Base-by-base conservation (phyloP, 805 yeast species). In the Debaryomyces maramus region DNA sequence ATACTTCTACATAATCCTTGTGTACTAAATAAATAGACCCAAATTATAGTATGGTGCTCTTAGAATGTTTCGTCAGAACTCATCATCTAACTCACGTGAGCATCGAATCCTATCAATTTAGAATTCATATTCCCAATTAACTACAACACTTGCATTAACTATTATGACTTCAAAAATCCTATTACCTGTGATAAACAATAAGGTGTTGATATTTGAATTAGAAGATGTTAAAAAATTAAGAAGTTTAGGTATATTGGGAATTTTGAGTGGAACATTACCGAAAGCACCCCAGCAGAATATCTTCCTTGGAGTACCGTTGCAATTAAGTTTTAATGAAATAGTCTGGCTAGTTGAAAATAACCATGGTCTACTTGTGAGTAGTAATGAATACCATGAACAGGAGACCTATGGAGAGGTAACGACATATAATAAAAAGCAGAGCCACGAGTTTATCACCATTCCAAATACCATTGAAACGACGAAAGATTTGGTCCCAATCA, bases 261-360 rank as follows among this genome's bases (percentile, higher is more conserved):
- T 83, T 1, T 67, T 91, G 11, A 65, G 78, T 0, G 99, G 99
- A 0, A 85, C 97, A 0, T 64, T 93, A 21, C 86, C 97, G 0
- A 73, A 80, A 34, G 88, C 90, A n/a, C 93, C 97, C 2, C 99
- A 93, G 58, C 99, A 91, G 55, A 89, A 88, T 53, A 70, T 82
- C n/a, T 85, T 90, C 52, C 66, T 88, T 29, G 95, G 96, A 0
- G 62, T 90, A 2, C 99, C 99, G 0, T 60, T 93, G 36, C 78
- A 80, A 52, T 65, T 91, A 32, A 72, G 80, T 62, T 60, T 78
- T 0, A 95, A 87, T 59, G 98, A 91, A 52, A 79, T 82, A 0
- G 45, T 79, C 8, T 86, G 86, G 79, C 65, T 89, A 20, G 67
- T 83, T 6, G 63, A 65, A 4, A 52, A 63, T 5, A 65, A 65